Evolutionary conservation across 2,329 filamentous ascomycete genomes (phyloP).

Genomic region (Penicillium sp.): DNA sequence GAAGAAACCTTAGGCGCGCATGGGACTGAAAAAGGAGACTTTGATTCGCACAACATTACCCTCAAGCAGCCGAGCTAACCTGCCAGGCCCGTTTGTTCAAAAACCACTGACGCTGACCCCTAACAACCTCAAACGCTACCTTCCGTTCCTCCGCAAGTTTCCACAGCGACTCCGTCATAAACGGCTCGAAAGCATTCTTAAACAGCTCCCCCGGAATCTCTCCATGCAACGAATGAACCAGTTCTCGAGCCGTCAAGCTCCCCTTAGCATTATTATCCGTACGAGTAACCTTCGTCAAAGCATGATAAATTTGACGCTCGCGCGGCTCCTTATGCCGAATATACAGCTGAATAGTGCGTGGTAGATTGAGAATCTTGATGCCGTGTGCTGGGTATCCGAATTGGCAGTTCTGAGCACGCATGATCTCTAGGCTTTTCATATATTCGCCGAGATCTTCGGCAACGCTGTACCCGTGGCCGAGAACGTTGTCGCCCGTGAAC

Average conservation of each 20-base stretch:
- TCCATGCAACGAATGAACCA: constrained; percentile 55
- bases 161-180: constrained; percentile 50
- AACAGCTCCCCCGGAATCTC: constrained; percentile 42
- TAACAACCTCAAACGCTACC: constrained; percentile 49
- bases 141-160: constrained; percentile 54
- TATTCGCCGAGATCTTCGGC: constrained; percentile 49
- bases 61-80: neutral
- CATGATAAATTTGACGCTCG: constrained; percentile 49
- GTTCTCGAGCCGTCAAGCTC: constrained; percentile 44
- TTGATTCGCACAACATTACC: neutral
- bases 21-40: no score
- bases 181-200: constrained; percentile 50
- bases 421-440: constrained; percentile 44
- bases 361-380: constrained; percentile 43
- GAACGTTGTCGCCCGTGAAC: constrained; percentile 81
- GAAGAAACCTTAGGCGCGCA: neutral
- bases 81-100: constrained; percentile 15
- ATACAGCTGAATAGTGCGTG: neutral
- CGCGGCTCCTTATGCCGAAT: constrained; percentile 43
- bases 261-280: constrained; percentile 32
- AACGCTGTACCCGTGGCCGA: constrained; percentile 62
- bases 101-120: constrained; percentile 8
- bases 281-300: constrained; percentile 33
- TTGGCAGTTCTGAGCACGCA: constrained; percentile 44
- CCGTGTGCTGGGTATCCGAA: constrained; percentile 57